These are phyloP conservation scores for Epichloe brachyelytri DNA, from an alignment of 2,329 filamentous ascomycete genomes.

Conservation along the genomic window DNA sequence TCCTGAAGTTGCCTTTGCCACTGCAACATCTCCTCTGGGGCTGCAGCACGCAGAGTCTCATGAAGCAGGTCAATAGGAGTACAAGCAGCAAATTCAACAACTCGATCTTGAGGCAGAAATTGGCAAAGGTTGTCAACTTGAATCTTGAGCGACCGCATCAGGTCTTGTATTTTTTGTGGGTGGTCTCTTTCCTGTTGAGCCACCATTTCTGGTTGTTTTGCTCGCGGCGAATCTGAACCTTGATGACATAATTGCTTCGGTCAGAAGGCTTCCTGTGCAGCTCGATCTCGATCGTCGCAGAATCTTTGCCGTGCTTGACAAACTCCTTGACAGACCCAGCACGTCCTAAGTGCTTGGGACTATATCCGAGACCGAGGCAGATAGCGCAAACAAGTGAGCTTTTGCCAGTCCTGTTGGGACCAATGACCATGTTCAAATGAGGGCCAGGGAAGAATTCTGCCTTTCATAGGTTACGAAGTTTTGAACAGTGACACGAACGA, in stretches of 20 bases:
- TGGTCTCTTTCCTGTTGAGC: conserved; percentile 53
- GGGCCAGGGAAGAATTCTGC: conserved; percentile 87
- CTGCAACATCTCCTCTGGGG: conserved; percentile 63
- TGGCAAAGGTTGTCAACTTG: conserved; percentile 98
- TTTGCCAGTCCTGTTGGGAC: conserved; percentile 96
- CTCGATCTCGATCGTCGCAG: conserved; percentile 82
- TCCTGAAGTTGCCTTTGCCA: conserved; percentile 66
- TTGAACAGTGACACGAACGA: conserved; percentile 70
- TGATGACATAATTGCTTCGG: conserved; percentile 57
- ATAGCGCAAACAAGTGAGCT: conserved; percentile 96
- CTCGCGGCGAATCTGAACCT: conserved; percentile 65
- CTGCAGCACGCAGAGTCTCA: conserved; percentile 81
- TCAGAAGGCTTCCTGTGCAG: conserved; percentile 52
- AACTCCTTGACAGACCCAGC: conserved; percentile 79
- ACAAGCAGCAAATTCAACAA: conserved; percentile 82
- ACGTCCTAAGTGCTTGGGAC: conserved; percentile 68
- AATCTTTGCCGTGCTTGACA: conserved; percentile 74
- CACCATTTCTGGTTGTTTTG: conserved; percentile 72
- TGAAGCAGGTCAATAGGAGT: conserved; percentile 69
- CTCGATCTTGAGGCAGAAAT: conserved; percentile 90
- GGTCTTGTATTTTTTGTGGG: conserved; percentile 50
- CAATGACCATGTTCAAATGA: conserved; percentile 95
- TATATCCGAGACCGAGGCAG: conserved; percentile 80
- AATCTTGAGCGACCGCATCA: conserved; percentile 65
- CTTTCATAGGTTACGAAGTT: conserved; percentile 92